phyloP scores from a whole-genome alignment of 2,329 filamentous ascomycete genomes.

The Sclerotinia minor region DNA sequence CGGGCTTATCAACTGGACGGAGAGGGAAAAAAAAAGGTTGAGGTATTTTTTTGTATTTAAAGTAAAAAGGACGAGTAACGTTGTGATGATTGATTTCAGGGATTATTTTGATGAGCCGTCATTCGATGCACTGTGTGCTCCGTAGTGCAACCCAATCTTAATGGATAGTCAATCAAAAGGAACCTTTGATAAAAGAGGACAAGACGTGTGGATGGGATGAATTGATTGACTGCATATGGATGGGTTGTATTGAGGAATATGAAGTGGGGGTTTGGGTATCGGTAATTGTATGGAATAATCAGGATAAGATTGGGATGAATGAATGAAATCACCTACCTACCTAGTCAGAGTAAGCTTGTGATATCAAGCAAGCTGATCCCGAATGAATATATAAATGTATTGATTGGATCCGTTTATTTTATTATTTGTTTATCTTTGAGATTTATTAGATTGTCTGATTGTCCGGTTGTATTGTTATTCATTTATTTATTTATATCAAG shows the following conservation, averaged over 20 bases:
- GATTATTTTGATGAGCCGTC: slow-evolving; percentile 3
- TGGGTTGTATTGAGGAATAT: slow-evolving; percentile 6
- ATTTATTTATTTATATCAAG: neutral
- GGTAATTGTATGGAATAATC: neutral
- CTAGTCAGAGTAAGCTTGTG: neutral
- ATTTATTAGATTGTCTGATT: neutral
- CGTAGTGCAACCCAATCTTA: neutral
- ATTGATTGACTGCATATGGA: neutral
- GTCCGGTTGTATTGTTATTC: too few relatives aligned
- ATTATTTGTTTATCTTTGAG: too few relatives aligned
- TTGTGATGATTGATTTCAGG: slow-evolving; percentile 5
- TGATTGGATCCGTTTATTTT: too few relatives aligned
- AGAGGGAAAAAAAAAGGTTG: neutral
- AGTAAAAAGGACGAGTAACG: neutral
- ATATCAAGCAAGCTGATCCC: neutral
- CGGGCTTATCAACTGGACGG: neutral
- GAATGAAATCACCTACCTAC: neutral
- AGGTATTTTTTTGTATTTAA: slow-evolving; percentile 2
- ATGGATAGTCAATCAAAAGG: neutral
- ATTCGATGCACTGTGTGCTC: slow-evolving; percentile 2
- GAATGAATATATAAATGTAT: too few relatives aligned
- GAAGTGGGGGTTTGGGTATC: neutral
- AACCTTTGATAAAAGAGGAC: neutral
- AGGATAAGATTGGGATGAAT: neutral
- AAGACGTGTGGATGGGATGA: neutral